These are phyloP conservation scores for Pichia sp. DNA, from an alignment of 1,139 yeast species.

Conservation along the genomic window DNA sequence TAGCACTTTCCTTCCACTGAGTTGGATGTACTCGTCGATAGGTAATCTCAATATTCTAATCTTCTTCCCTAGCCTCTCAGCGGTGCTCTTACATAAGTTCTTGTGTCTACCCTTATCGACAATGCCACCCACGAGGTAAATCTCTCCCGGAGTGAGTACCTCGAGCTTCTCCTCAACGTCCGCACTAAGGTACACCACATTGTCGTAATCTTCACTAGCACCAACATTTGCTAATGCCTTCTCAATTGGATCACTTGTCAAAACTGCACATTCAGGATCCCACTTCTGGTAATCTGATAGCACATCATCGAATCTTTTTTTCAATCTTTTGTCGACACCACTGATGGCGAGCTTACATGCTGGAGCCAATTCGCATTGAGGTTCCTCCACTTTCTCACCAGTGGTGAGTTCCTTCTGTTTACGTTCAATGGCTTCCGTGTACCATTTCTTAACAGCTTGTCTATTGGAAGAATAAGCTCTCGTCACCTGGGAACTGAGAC, in stretches of 20 bases:
- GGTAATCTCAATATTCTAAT: conserved; percentile 76
- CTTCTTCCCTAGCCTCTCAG: conserved; percentile 49
- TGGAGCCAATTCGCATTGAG: conserved; percentile 25
- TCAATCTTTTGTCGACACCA: conserved; percentile 60
- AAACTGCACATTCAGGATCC: conserved; percentile 47
- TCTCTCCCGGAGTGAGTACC: conserved; percentile 55
- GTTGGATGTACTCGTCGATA: conserved; percentile 73
- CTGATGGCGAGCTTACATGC: conserved; percentile 55
- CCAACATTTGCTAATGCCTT: conserved; percentile 10
- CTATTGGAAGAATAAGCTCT: conserved; percentile 76
- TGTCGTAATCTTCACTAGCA: conserved; percentile 26
- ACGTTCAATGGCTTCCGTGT: conserved; percentile 6
- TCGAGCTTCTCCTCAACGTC: conserved; percentile 70
- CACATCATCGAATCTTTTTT: conserved; percentile 59
- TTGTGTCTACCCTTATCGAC: conserved; percentile 95
- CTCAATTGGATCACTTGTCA: conserved; percentile 41
- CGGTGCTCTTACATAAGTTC: conserved; percentile 73
- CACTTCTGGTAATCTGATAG: conserved; percentile 55
- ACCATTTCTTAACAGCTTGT: conserved; percentile 33
- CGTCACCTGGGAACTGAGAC: conserved; percentile 74
- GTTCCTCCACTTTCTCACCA: not conserved
- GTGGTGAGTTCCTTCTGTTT: not conserved
- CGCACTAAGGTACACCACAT: conserved; percentile 70
- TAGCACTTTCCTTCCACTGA: conserved; percentile 81
- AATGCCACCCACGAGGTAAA: conserved; percentile 90